A percentile compares a stretch with the other conserved stretches of the same genome.
Evolutionary conservation across 73 alveolate species (phyloP).

Genomic region (Paramecium caudatum): DNA sequence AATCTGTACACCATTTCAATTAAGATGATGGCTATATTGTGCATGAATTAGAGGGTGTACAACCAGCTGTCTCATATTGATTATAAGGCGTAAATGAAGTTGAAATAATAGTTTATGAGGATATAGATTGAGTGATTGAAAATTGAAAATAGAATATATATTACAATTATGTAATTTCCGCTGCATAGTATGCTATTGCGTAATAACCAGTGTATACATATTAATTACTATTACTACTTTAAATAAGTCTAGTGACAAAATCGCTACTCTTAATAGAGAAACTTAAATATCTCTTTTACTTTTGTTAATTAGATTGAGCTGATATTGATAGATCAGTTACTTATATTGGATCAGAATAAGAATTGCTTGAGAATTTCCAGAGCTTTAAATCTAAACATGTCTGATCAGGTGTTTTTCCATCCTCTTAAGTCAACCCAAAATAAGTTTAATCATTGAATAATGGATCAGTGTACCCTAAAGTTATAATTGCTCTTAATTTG

Average conservation of each 20-base stretch:
- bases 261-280: background rate
- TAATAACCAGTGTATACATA: background rate
- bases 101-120: background rate
- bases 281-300: background rate
- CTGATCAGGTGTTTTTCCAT: background rate
- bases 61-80: background rate
- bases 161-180: background rate
- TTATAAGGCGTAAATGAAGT: background rate
- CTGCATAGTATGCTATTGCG: background rate
- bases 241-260: background rate
- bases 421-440: background rate
- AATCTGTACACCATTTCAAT: conserved; percentile 25
- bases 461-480: background rate
- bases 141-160: conserved; percentile 9
- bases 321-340: background rate
- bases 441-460: background rate
- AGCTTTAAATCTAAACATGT: background rate
- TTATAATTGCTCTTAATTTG: background rate
- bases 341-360: background rate
- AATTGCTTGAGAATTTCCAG: background rate
- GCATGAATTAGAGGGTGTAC: background rate
- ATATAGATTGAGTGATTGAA: background rate
- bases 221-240: background rate
- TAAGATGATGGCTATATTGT: background rate
- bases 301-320: background rate